Base-by-base conservation (phyloP, 2,329 filamentous ascomycete genomes). In the Albophoma yamanashiensis region DNA sequence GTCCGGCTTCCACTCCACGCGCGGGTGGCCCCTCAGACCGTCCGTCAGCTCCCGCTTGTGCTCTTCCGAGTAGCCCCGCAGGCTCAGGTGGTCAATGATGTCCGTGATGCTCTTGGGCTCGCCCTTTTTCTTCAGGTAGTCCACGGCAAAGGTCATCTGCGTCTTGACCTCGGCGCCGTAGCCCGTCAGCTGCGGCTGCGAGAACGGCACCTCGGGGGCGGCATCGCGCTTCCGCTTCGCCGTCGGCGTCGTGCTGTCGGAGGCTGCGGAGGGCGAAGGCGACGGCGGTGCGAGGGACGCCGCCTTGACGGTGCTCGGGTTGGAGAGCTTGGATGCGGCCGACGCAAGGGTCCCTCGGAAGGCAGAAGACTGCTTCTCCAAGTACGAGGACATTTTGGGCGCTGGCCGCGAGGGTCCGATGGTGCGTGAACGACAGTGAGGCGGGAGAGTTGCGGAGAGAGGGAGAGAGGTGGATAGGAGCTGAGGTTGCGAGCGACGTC, bases 141-240 rank as follows among this genome's bases (percentile, higher is more conserved):
- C 86, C 71, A 96, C 87, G 25, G 91, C 91, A 75, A 92, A 96
- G 61, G 89, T 84, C 71, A 97, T 87, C 73, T 96, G 90, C 15
- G 92, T 95, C 78, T 91, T 87, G 72, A 94, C 86, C 73, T 93
- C 88, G 62, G 82, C 82, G 65, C 92, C 91, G 58, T 87, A 89
- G 69, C 87, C 88, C 20, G 86, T 90, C 68, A 88, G 86, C 64
- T 83, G 82, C 25, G 89, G 89, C 75, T 92, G 90, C 60, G 89
- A 92, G 75, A 87, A 93, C 52, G 72, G 71, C 58, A 89, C 79
- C 15, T 81, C 78, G 55, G 79, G 78, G 6, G 72, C 73, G 47
- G 74, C 71, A 64, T 84, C 82, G 68, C 82, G 79, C 74, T 87
- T 86, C 62, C 79, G 79, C 71, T 85, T 86, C 60, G 82, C 82